These are phyloP conservation scores for Lunasporangiospora selenospora DNA, from an alignment of 192 early-diverging fungal species.

Conservation along the genomic window DNA sequence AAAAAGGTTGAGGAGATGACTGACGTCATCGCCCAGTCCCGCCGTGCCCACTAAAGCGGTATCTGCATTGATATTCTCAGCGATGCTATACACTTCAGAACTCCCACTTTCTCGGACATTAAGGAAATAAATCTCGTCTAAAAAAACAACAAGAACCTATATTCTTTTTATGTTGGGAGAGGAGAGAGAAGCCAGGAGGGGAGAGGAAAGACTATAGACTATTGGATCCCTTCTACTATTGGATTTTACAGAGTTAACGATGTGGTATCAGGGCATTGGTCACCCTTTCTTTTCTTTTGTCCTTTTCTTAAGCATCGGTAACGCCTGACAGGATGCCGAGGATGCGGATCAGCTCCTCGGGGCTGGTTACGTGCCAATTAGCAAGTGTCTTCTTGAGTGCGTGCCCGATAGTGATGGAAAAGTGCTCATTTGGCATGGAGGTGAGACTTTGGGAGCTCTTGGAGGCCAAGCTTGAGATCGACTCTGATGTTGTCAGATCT, in stretches of 20 bases:
- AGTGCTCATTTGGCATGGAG: conserved; percentile 50
- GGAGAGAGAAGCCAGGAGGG: no score
- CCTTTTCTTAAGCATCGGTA: conserved; percentile 24
- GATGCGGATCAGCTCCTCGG: conserved; percentile 67
- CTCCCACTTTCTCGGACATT: no score
- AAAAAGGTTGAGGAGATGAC: conserved; percentile 98
- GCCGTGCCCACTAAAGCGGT: conserved; percentile 66
- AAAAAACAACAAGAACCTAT: no score
- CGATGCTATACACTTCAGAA: no score
- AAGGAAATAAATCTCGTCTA: no score
- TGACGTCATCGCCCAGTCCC: conserved; percentile 90
- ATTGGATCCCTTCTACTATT: no score
- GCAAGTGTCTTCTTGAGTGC: conserved; percentile 90
- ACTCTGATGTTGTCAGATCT: conserved; percentile 5
- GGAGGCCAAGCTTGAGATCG: conserved; percentile 18
- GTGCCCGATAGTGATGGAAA: conserved; percentile 84
- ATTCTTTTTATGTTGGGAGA: no score
- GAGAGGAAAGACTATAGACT: no score
- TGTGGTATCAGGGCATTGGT: background rate
- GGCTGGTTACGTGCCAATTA: conserved; percentile 78
- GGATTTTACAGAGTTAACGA: no score
- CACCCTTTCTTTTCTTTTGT: background rate
- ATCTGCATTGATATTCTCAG: no score
- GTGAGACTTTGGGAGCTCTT: conserved; percentile 10
- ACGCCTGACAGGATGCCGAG: conserved; percentile 34